Conservation (phyloP, 2,329 filamentous ascomycete species). For the Ceratocystis cubensis region DNA sequence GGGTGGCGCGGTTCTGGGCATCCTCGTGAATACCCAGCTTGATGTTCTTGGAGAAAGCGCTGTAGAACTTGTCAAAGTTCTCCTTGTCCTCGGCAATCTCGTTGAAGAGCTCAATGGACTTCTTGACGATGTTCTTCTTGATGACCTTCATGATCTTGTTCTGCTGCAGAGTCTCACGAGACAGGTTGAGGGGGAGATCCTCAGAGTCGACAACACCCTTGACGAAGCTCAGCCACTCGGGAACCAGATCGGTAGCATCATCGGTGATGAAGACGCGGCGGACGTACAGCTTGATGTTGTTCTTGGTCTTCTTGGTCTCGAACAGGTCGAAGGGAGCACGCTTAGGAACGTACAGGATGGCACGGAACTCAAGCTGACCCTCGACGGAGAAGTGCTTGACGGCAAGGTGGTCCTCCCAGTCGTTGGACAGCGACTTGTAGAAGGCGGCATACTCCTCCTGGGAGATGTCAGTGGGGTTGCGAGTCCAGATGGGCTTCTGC, state of each 20-base stretch:
- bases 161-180: constrained; percentile 98
- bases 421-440: constrained; percentile 99
- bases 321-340: constrained; percentile 98
- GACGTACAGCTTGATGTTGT: constrained; percentile 99
- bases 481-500: constrained; percentile 99
- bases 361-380: constrained; percentile 99
- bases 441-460: constrained; percentile 96
- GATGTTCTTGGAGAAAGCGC: constrained; percentile 98
- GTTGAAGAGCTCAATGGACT: constrained; percentile 97
- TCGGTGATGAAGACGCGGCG: constrained; percentile 99
- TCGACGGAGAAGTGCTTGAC: constrained; percentile 99
- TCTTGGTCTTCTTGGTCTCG: constrained; percentile 99
- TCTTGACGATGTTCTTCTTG: constrained; percentile 99
- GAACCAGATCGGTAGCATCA: constrained; percentile 96
- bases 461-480: constrained; percentile 90
- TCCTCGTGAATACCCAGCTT: constrained; percentile 99
- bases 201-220: constrained; percentile 99
- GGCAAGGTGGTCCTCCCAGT: constrained; percentile 98
- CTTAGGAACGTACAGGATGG: constrained; percentile 99
- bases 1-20: constrained; percentile 81
- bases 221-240: constrained; percentile 98
- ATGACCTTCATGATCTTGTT: constrained; percentile 99
- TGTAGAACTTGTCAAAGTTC: constrained; percentile 99
- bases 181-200: constrained; percentile 98
- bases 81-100: constrained; percentile 99